Percentiles rank a stretch among this genome's conserved stretches.
These are phyloP conservation scores for Circinella minor DNA, from an alignment of 371 early-diverging fungal species.

Conservation along the genomic window DNA sequence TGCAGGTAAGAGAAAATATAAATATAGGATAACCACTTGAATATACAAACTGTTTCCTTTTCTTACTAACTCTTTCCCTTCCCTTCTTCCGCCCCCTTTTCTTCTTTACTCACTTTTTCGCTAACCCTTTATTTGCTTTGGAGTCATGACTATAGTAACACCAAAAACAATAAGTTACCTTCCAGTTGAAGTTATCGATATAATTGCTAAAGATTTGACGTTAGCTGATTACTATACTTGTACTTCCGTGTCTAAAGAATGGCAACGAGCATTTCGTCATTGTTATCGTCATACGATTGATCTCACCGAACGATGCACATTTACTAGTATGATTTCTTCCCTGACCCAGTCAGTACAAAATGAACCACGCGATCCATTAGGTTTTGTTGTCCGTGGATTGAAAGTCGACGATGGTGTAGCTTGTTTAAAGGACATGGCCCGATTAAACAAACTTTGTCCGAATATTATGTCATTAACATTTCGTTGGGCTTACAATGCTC, in stretches of 20 bases:
- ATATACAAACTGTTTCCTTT: too few species aligned
- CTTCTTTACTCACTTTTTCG: not conserved
- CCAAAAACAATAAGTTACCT: not conserved
- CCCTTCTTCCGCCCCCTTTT: too few species aligned
- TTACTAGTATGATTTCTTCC: not conserved
- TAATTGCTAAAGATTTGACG: not conserved
- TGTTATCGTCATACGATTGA: not conserved
- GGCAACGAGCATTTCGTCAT: not conserved
- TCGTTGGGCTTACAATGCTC: not conserved
- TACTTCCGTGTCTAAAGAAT: not conserved
- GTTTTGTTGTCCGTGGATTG: not conserved
- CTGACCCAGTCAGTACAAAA: not conserved
- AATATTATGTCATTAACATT: not conserved
- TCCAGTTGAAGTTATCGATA: not conserved
- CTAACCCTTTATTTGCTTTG: not conserved
- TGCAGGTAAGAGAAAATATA: too few species aligned
- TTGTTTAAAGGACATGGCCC: not conserved
- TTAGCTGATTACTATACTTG: not conserved
- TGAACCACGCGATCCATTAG: not conserved
- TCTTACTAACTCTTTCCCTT: too few species aligned
- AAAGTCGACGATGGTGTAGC: slow-evolving; percentile 4
- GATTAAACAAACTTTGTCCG: not conserved
- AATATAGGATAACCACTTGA: too few species aligned
- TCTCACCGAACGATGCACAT: not conserved
- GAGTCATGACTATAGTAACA: not conserved